Evolutionary conservation across 2,329 filamentous ascomycete species (phyloP).

Genomic region (Pseudocercospora musae): DNA sequence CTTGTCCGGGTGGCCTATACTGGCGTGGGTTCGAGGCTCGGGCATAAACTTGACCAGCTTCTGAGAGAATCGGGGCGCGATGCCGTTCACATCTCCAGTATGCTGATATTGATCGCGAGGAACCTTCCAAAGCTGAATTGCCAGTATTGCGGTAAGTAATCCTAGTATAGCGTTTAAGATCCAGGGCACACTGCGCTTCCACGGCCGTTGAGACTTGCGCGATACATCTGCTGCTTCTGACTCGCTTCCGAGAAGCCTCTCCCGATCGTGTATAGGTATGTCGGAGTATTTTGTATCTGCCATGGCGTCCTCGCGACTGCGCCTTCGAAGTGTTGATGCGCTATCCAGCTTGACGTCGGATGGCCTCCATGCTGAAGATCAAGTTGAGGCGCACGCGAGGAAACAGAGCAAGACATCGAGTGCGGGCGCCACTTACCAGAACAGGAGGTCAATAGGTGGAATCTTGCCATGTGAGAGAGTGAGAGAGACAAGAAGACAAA

Average conservation of each 20-base stretch:
- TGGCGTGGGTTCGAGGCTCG: not conserved
- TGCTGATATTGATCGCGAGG: conserved; percentile 5
- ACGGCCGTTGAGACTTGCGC: not conserved
- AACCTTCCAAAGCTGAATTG: not conserved
- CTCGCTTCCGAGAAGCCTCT: not conserved
- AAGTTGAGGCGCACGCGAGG: not conserved
- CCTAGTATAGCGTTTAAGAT: conserved; percentile 3
- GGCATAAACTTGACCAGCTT: conserved; percentile 6
- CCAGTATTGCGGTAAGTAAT: not conserved
- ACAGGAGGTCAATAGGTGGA: not conserved
- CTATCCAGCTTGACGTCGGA: not conserved
- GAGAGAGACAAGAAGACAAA: not conserved
- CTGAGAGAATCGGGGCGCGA: conserved; percentile 8
- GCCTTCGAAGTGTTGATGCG: not conserved
- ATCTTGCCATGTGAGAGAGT: no score
- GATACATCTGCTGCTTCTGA: not conserved
- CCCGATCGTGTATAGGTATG: not conserved
- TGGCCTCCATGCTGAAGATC: not conserved
- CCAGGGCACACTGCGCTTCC: conserved; percentile 7
- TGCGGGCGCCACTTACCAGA: not conserved
- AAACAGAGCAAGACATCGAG: not conserved
- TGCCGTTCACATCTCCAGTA: conserved; percentile 12
- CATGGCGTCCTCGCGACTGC: not conserved
- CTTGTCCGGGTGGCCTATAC: conserved; percentile 5
- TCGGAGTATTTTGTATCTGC: not conserved